phyloP scores from a whole-genome alignment of 768 basidiomycete species.

The Amanita pallidorosea region DNA sequence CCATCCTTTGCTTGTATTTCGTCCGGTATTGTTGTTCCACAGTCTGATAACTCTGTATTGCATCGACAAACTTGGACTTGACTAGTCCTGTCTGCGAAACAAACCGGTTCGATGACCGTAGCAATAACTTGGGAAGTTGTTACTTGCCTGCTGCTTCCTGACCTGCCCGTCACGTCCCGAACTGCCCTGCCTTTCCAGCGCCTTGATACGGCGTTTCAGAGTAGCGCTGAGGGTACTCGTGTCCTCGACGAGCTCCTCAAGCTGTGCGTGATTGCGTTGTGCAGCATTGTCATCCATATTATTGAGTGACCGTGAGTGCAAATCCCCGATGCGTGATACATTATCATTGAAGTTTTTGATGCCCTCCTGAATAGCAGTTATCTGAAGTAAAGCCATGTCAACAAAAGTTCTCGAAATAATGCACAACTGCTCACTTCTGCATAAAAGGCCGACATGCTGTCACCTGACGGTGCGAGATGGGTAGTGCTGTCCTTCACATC shows the following conservation, averaged over 20 bases:
- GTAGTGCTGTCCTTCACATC: constrained; percentile 51
- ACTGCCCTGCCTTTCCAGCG: constrained; percentile 55
- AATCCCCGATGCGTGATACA: constrained; percentile 54
- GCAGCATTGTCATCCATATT: constrained; percentile 62
- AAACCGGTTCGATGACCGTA: neutral
- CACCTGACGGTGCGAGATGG: constrained; percentile 32
- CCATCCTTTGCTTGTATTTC: constrained; percentile 73
- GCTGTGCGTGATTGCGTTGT: constrained; percentile 46
- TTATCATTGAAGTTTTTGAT: constrained; percentile 61
- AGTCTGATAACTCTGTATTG: constrained; percentile 75
- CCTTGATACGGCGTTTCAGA: constrained; percentile 65
- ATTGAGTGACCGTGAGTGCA: constrained; percentile 67
- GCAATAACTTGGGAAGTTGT: neutral
- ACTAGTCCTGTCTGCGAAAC: constrained; percentile 42
- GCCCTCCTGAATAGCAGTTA: constrained; percentile 64
- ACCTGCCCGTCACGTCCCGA: constrained; percentile 62
- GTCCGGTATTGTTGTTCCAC: constrained; percentile 74
- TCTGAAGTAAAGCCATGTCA: constrained; percentile 27
- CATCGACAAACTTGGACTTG: constrained; percentile 74
- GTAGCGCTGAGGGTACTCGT: constrained; percentile 60
- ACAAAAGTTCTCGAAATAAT: constrained; percentile 26
- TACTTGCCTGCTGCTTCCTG: constrained; percentile 63
- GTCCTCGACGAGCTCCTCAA: constrained; percentile 61
- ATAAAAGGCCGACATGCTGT: constrained; percentile 63
- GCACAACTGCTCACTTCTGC: constrained; percentile 40